These are phyloP conservation scores for Cryptococcus hybrid DNA, from an alignment of 1,284 basidiomycete species.

Conservation along the genomic window DNA sequence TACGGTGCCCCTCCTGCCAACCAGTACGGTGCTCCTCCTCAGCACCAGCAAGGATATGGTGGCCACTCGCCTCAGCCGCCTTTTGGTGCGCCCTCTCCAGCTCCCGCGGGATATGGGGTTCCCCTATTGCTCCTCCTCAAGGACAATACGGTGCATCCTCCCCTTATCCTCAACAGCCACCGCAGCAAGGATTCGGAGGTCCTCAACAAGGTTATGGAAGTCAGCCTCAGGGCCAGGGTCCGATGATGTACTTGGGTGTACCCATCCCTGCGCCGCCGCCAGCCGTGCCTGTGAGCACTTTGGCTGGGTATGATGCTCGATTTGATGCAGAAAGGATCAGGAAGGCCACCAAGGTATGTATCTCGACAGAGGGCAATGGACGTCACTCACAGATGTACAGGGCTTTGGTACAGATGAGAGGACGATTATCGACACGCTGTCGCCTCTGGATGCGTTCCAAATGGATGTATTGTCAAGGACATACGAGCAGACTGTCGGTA, in stretches of 20 bases:
- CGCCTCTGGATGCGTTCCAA: slow-evolving; percentile 48
- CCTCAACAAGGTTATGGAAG: slow-evolving; percentile 9
- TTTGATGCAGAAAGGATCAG: slow-evolving; percentile 49
- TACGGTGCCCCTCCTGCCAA: slow-evolving; percentile 13
- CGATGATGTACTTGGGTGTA: slow-evolving; percentile 37
- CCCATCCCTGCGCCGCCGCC: slow-evolving; percentile 45
- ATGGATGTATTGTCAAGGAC: slow-evolving; percentile 45
- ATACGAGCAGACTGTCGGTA: slow-evolving; percentile 45
- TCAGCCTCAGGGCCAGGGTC: slow-evolving; percentile 24
- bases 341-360: slow-evolving; percentile 49
- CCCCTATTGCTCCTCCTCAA: slow-evolving; percentile 2
- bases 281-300: slow-evolving; percentile 32
- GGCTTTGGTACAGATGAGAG: slow-evolving; percentile 51
- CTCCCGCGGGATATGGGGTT: slow-evolving; percentile 12
- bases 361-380: background rate
- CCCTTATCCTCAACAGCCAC: slow-evolving; percentile 2
- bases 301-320: slow-evolving; percentile 45
- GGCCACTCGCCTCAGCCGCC: slow-evolving; percentile 17
- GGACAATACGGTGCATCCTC: slow-evolving; percentile 17
- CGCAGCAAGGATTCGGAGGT: slow-evolving; percentile 8
- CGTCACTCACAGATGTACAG: slow-evolving; percentile 10
- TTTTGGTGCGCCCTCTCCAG: slow-evolving; percentile 12
- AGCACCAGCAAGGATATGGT: slow-evolving; percentile 17
- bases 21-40: slow-evolving; percentile 21
- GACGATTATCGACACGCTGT: slow-evolving; percentile 42